Evolutionary conservation across 2,329 filamentous ascomycete genomes (phyloP).

Genomic region (Neoascochyta sp.): DNA sequence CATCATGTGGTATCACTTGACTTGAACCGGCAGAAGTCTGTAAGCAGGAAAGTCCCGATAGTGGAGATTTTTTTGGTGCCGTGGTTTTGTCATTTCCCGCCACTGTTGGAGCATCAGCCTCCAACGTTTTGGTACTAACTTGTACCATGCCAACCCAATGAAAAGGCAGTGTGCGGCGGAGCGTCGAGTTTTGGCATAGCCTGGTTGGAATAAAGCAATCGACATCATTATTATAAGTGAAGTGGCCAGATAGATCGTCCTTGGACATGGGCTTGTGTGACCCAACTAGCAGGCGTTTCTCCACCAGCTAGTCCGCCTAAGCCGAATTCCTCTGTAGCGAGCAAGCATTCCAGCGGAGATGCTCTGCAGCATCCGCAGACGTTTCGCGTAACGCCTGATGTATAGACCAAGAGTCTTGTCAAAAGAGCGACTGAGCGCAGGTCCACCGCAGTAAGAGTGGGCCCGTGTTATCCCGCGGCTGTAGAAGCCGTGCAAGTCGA

Average conservation of each 20-base stretch:
- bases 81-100: no score
- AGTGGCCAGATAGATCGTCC: slow-evolving; percentile 3
- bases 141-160: slow-evolving; percentile 1
- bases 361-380: slow-evolving; percentile 10
- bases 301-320: slow-evolving; percentile 8
- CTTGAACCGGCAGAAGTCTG: slow-evolving; percentile 1
- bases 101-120: no score
- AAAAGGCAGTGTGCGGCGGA: slow-evolving; percentile 2
- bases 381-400: slow-evolving; percentile 18
- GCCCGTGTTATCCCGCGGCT: slow-evolving; percentile 1
- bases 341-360: slow-evolving; percentile 16
- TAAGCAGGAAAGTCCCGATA: no score
- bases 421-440: slow-evolving; percentile 17
- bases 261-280: slow-evolving; percentile 7
- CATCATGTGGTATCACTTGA: slow-evolving; percentile 6
- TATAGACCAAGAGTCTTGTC: slow-evolving; percentile 7
- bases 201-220: slow-evolving; percentile 1
- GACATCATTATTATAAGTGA: slow-evolving; percentile 3
- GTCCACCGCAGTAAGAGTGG: slow-evolving; percentile 4
- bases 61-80: no score
- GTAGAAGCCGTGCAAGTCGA: slow-evolving; percentile 9
- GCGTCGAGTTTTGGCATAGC: slow-evolving; percentile 1
- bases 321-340: no score
- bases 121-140: no score
- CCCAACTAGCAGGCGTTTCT: slow-evolving; percentile 11